Evolutionary conservation across 345 rosid species (phyloP).

Genomic region (Linum usitatissimum): DNA sequence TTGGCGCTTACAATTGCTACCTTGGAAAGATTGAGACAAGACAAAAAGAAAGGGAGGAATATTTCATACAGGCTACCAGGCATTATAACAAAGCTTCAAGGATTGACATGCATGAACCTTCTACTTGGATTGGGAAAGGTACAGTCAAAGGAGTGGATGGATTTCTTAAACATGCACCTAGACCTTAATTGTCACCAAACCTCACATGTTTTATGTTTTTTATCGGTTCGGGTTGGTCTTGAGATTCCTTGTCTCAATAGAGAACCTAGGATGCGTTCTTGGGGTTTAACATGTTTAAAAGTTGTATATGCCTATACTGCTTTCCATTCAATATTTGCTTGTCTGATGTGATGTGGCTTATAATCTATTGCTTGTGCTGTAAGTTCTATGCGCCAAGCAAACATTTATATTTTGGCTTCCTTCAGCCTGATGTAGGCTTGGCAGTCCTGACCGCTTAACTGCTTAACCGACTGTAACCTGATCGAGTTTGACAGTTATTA

Average conservation of each 20-base stretch:
- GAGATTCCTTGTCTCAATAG: too few relatives aligned
- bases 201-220: too few relatives aligned
- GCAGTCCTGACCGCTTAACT: too few relatives aligned
- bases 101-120: conserved; percentile 96
- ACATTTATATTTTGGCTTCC: not conserved
- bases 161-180: not conserved
- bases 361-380: not conserved
- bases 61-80: conserved; percentile 74
- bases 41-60: conserved; percentile 82
- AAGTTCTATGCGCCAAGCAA: not conserved
- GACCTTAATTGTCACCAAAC: not conserved
- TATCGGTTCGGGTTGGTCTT: too few relatives aligned
- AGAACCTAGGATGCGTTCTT: not conserved
- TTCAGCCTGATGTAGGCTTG: not conserved
- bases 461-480: too few relatives aligned
- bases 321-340: not conserved
- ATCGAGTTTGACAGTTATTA: too few relatives aligned
- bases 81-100: conserved; percentile 87
- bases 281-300: not conserved
- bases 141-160: not conserved
- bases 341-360: not conserved
- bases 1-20: conserved; percentile 89
- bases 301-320: too few relatives aligned
- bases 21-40: conserved; percentile 86
- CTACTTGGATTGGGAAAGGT: conserved; percentile 99